These are phyloP conservation scores for Ogataea paradorogensis DNA, from an alignment of 805 yeast genomes.

Conservation along the genomic window DNA sequence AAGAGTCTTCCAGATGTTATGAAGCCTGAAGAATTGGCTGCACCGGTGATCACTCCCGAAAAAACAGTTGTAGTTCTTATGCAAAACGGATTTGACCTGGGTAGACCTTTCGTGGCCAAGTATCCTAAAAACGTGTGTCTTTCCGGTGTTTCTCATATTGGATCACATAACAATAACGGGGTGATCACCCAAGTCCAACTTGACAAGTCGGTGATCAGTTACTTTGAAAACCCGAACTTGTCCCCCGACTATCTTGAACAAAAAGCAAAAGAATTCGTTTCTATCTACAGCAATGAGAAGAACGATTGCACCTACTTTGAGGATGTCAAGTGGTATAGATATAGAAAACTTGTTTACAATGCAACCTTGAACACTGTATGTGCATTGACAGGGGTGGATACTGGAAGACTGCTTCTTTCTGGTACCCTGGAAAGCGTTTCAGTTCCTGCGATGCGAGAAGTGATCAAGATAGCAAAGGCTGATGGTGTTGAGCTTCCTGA, in stretches of 20 bases:
- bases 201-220: constrained; percentile 49
- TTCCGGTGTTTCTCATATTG: constrained; percentile 64
- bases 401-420: constrained; percentile 48
- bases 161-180: constrained; percentile 54
- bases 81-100: constrained; percentile 68
- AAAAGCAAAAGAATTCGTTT: constrained; percentile 43
- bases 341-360: constrained; percentile 68
- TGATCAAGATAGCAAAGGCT: constrained; percentile 62
- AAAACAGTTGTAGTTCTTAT: constrained; percentile 52
- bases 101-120: constrained; percentile 48
- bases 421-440: constrained; percentile 42
- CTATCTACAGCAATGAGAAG: constrained; percentile 42
- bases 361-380: constrained; percentile 63
- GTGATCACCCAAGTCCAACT: constrained; percentile 43
- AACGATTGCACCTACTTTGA: constrained; percentile 40
- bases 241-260: constrained; percentile 30
- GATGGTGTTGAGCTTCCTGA: constrained; percentile 57
- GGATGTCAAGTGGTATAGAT: constrained; percentile 50
- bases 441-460: constrained; percentile 66
- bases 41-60: constrained; percentile 45
- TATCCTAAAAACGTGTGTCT: constrained; percentile 51
- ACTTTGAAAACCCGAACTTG: constrained; percentile 43
- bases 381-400: constrained; percentile 56
- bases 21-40: constrained; percentile 47
- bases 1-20: constrained; percentile 61